phyloP scores from a whole-genome alignment of 805 yeast species.

The Blastobotrys americana region DNA sequence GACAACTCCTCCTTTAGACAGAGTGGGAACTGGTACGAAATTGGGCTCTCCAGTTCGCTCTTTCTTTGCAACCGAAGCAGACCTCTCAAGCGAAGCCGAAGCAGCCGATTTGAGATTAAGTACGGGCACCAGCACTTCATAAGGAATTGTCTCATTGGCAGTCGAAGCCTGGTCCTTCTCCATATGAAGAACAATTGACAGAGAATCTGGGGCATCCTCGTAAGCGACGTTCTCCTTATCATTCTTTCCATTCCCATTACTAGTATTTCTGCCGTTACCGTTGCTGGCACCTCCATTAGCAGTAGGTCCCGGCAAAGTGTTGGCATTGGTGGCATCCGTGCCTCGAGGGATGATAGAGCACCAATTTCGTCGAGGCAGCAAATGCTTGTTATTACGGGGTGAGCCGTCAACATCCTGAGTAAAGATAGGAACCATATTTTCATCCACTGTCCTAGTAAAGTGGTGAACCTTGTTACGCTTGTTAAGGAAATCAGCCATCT shows the following conservation, averaged over 20 bases:
- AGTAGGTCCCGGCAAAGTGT: constrained; percentile 10
- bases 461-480: constrained; percentile 63
- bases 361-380: constrained; percentile 53
- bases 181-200: constrained; percentile 66
- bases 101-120: constrained; percentile 1
- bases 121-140: constrained; percentile 63
- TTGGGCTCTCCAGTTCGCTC: no score
- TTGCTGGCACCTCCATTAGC: not conserved
- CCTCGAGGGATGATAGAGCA: constrained; percentile 33
- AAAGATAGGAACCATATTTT: constrained; percentile 75
- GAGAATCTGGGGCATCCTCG: constrained; percentile 30
- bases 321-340: constrained; percentile 6
- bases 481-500: constrained; percentile 68
- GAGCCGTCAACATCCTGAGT: constrained; percentile 49
- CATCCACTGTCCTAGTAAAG: constrained; percentile 52
- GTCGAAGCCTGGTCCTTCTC: constrained; percentile 50
- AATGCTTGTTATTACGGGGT: constrained; percentile 41
- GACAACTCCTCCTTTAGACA: no score
- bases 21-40: no score
- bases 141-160: constrained; percentile 50
- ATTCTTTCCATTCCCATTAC: constrained; percentile 4
- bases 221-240: constrained; percentile 11
- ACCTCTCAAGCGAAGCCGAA: not conserved
- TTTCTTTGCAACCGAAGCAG: constrained; percentile 2
- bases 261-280: not conserved